A percentile compares a stretch with the other conserved stretches of the same genome.
These are phyloP conservation scores for Cladosporium halotolerans DNA, from an alignment of 2,329 filamentous ascomycete species.

Conservation along the genomic window DNA sequence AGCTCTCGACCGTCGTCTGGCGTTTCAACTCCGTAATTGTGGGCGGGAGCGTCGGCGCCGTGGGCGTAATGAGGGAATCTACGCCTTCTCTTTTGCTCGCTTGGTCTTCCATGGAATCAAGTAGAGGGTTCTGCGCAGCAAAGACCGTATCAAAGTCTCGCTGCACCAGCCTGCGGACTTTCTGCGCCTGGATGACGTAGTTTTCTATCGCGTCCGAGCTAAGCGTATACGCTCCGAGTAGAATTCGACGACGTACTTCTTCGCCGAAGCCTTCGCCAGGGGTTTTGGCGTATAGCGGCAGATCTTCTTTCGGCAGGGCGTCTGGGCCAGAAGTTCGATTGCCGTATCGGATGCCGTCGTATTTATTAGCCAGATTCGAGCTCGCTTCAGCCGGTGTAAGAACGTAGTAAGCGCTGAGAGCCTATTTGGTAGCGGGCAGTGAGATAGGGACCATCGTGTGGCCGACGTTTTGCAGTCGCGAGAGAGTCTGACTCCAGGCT, in stretches of 20 bases:
- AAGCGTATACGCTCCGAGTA: slow-evolving; percentile 87
- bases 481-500: slow-evolving; percentile 62
- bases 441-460: slow-evolving; percentile 69
- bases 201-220: slow-evolving; percentile 90
- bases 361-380: slow-evolving; percentile 90
- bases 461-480: slow-evolving; percentile 55
- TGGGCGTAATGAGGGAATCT: slow-evolving; percentile 83
- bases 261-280: slow-evolving; percentile 70
- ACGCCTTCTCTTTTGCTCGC: slow-evolving; percentile 63
- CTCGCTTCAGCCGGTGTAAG: slow-evolving; percentile 91
- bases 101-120: slow-evolving; percentile 25
- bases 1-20: slow-evolving; percentile 61
- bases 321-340: slow-evolving; percentile 50
- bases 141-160: slow-evolving; percentile 82
- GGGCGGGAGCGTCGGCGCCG: slow-evolving; percentile 71
- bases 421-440: slow-evolving; percentile 75
- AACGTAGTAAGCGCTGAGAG: slow-evolving; percentile 89
- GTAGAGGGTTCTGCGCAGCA: slow-evolving; percentile 60
- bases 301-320: slow-evolving; percentile 27
- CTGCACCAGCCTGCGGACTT: slow-evolving; percentile 75
- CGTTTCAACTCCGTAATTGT: slow-evolving; percentile 51
- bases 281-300: slow-evolving; percentile 63
- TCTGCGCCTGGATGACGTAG: slow-evolving; percentile 92
- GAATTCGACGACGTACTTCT: slow-evolving; percentile 79
- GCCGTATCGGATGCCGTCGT: slow-evolving; percentile 94